These are phyloP conservation scores for Podaxis mareebaensis DNA, from an alignment of 768 basidiomycete species.

Conservation along the genomic window DNA sequence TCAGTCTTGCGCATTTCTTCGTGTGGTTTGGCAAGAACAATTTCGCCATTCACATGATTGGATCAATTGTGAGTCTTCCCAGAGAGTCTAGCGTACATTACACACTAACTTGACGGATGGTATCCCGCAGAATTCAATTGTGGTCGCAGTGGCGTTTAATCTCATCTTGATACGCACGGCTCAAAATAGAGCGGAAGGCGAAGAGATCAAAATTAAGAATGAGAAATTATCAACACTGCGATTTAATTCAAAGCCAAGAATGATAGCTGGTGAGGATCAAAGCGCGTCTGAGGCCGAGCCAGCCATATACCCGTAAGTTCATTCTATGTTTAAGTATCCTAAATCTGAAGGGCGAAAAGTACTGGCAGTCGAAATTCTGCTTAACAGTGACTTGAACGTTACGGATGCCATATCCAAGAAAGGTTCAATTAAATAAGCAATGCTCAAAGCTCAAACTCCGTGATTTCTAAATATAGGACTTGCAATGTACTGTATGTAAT, in stretches of 20 bases:
- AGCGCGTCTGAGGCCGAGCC: too few species aligned
- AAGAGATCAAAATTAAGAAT: not conserved
- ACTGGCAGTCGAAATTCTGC: too few species aligned
- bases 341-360: too few species aligned
- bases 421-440: too few species aligned
- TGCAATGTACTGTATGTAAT: too few species aligned
- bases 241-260: not conserved
- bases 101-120: not conserved
- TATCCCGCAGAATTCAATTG: not conserved
- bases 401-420: too few species aligned
- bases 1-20: not conserved
- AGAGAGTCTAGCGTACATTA: not conserved
- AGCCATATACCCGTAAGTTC: too few species aligned
- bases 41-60: not conserved
- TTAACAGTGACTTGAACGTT: too few species aligned
- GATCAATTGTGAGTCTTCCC: not conserved
- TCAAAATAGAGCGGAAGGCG: not conserved
- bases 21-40: slow-evolving; percentile 4
- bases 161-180: not conserved
- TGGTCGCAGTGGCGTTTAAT: not conserved
- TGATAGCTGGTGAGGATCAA: not conserved
- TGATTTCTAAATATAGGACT: too few species aligned
- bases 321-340: too few species aligned
- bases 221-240: not conserved
- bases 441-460: too few species aligned